Evolutionary conservation across 352 stramenopile genomes (phyloP).

Genomic region (Thalassiosira mediterranea): DNA sequence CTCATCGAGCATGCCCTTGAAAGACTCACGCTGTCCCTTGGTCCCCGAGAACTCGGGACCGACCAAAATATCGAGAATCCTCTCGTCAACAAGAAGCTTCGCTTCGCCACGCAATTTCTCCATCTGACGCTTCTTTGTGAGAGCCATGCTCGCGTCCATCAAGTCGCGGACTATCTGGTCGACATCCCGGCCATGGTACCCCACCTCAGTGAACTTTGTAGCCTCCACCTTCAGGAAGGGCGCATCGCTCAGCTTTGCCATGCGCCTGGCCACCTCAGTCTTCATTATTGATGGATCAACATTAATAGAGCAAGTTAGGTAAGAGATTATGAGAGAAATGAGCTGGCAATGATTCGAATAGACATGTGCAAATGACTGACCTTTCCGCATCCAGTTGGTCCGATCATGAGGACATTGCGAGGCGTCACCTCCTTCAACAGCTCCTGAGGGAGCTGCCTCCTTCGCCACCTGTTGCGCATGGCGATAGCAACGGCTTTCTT

Average conservation of each 20-base stretch:
- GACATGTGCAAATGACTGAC: too few species aligned
- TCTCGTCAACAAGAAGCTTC: conserved; percentile 91
- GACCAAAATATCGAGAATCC: conserved; percentile 93
- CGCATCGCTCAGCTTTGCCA: conserved; percentile 96
- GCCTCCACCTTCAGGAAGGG: conserved; percentile 97
- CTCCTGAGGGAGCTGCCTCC: conserved; percentile 93
- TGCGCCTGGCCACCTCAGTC: conserved; percentile 96
- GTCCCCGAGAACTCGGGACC: conserved; percentile 69
- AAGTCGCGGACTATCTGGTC: conserved; percentile 99
- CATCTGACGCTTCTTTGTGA: conserved; percentile 94
- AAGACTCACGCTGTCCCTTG: conserved; percentile 86
- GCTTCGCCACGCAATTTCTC: conserved; percentile 92
- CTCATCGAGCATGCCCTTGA: conserved; percentile 90
- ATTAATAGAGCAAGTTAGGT: too few species aligned
- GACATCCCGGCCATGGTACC: conserved; percentile 98
- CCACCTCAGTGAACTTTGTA: conserved; percentile 99
- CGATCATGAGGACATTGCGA: conserved; percentile 99
- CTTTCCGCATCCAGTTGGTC: conserved; percentile 96
- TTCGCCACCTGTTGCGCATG: conserved; percentile 97
- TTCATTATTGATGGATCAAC: too few species aligned
- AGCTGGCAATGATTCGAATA: too few species aligned
- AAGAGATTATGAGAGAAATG: too few species aligned
- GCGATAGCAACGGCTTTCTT: conserved; percentile 98
- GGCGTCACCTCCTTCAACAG: conserved; percentile 89
- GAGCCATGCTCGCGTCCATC: conserved; percentile 95